Conservation (phyloP, 2,329 filamentous ascomycete genomes). For the Fusarium albosuccineum region DNA sequence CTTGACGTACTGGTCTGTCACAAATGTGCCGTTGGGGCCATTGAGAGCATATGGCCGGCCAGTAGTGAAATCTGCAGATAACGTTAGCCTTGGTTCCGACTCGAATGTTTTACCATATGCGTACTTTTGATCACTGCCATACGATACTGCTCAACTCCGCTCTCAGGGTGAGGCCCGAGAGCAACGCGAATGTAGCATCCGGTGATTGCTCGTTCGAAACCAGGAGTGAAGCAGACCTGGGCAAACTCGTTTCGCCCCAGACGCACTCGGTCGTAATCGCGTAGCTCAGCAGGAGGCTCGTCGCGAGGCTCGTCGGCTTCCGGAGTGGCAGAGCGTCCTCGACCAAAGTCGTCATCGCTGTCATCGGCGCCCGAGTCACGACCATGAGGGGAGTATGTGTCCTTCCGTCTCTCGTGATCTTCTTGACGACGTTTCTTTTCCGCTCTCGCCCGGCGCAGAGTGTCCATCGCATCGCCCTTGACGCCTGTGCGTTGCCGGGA, state of each 20-base stretch:
- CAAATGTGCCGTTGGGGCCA: constrained; percentile 80
- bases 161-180: constrained; percentile 81
- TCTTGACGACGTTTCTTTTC: constrained; percentile 67
- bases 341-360: constrained; percentile 84
- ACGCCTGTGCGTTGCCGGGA: constrained; percentile 74
- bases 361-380: constrained; percentile 65
- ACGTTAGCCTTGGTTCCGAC: constrained; percentile 37
- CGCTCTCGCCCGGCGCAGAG: constrained; percentile 70
- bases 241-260: constrained; percentile 89
- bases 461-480: constrained; percentile 74
- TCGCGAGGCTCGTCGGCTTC: constrained; percentile 77
- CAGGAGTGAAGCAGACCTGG: constrained; percentile 92
- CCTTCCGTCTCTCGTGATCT: constrained; percentile 72
- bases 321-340: constrained; percentile 65
- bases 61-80: constrained; percentile 75
- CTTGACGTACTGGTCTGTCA: constrained; percentile 87
- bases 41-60: constrained; percentile 88
- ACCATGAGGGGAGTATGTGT: constrained; percentile 57
- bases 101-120: constrained; percentile 19
- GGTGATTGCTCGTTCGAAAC: constrained; percentile 83
- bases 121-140: constrained; percentile 89
- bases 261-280: constrained; percentile 86
- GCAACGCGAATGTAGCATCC: constrained; percentile 90
- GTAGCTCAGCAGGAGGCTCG: constrained; percentile 77
- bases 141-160: constrained; percentile 83